Evolutionary conservation across 2,329 filamentous ascomycete species (phyloP).

Genomic region (Aspergillus proliferans): DNA sequence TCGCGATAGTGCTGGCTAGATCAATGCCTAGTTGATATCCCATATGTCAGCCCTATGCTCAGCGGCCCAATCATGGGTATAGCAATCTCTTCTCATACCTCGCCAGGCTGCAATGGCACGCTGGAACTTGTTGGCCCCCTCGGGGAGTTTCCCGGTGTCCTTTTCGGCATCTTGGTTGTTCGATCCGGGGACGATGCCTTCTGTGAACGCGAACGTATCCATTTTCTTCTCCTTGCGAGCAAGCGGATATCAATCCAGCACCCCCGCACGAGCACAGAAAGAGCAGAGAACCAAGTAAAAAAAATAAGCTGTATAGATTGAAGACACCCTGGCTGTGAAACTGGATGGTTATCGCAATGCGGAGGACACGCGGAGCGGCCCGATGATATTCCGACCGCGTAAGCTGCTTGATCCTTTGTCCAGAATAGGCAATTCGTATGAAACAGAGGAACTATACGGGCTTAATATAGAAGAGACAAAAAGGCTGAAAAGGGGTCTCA

Average conservation of each 20-base stretch:
- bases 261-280: slow-evolving; percentile 20
- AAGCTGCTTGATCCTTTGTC: slow-evolving; percentile 2
- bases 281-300: slow-evolving; percentile 9
- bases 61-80: not conserved
- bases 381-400: slow-evolving; percentile 29
- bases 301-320: not conserved
- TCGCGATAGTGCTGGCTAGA: slow-evolving; percentile 73
- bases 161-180: slow-evolving; percentile 22
- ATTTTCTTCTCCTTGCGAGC: slow-evolving; percentile 20
- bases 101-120: slow-evolving; percentile 93
- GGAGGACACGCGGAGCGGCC: slow-evolving; percentile 28
- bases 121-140: slow-evolving; percentile 87
- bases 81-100: slow-evolving; percentile 52
- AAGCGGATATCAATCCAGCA: slow-evolving; percentile 7
- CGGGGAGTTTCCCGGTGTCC: slow-evolving; percentile 31
- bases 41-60: slow-evolving; percentile 2
- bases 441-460: too few relatives aligned
- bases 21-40: slow-evolving; percentile 62
- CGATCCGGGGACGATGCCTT: slow-evolving; percentile 30
- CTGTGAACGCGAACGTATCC: slow-evolving; percentile 40
- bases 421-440: not conserved
- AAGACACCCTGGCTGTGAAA: not conserved
- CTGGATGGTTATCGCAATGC: slow-evolving; percentile 11
- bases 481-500: too few relatives aligned
- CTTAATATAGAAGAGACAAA: too few relatives aligned